Base-by-base conservation (phyloP, 495 filamentous ascomycete species). In the Barbatosphaeria neglecta region DNA sequence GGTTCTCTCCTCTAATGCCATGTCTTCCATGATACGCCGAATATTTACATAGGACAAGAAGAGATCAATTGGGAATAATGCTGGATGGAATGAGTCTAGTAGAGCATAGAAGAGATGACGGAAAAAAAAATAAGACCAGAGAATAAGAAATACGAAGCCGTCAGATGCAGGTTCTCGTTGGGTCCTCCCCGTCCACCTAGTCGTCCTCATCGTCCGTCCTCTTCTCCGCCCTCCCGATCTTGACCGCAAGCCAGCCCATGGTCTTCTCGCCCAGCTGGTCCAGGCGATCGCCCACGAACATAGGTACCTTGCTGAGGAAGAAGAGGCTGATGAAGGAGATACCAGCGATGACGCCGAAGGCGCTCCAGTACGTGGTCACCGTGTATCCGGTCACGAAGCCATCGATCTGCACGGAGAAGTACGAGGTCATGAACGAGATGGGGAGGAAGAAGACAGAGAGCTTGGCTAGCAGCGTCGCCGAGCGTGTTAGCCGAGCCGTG, bases 401-500 rank as follows among this genome's bases (percentile, higher is more conserved):
- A 19, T 63, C 55, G 38, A 92, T 72, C 56, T 87, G 76, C 17
- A 82, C 77, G 1, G 80, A 83, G 56, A 92, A 94, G 65, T 90
- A 93, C n/a, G 69, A 82, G 10, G 84, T 89, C 75, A 92, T 81
- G 28, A 94, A 69, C 50, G 79, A 86, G 50, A 94, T 80, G 3
- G 87, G 87, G 38, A 94, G 67, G 65, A 94, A 94, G 38, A 93
- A 67, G 41, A 93, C 86, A 11, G 82, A 87, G 38, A 84, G 78
- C 57, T 90, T 90, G 22, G 84, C 85, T 13, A 93, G 66, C n/a
- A 92, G 65, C 33, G 88, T 86, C 0, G 87, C 88, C 49, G 86
- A 81, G 23, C 85, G 71, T 0, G 86, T 90, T 19, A 94, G 72
- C 23, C 81, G 76, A 43, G 90, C 86, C 6, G 89, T 84, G 2